Conservation (phyloP, 192 early-diverging fungal genomes). For the Gonapodya prolifera region DNA sequence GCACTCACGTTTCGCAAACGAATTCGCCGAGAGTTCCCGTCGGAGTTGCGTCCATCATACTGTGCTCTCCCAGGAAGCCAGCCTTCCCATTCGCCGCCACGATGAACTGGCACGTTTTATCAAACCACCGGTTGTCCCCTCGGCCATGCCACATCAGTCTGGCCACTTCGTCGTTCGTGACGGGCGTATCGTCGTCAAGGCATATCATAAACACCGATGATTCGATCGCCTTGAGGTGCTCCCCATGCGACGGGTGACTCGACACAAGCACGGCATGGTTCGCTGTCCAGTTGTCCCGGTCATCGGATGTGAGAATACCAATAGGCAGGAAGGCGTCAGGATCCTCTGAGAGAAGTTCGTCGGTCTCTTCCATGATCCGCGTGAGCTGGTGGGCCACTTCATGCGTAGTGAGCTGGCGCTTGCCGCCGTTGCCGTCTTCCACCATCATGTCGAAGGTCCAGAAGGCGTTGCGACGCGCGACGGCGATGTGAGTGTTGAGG, state of each 20-base stretch:
- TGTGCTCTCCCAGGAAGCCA: constrained; percentile 81
- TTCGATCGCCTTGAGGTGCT: constrained; percentile 70
- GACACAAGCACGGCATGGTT: constrained; percentile 51
- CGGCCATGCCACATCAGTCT: constrained; percentile 92
- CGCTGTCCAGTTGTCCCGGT: constrained; percentile 87
- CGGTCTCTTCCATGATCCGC: constrained; percentile 14
- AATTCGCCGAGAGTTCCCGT: constrained; percentile 14
- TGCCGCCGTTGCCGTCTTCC: constrained; percentile 8
- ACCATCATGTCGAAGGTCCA: constrained; percentile 68
- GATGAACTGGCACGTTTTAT: constrained; percentile 93
- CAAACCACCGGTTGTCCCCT: constrained; percentile 94
- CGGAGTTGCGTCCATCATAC: constrained; percentile 85
- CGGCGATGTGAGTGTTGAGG: constrained; percentile 69
- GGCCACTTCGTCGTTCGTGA: constrained; percentile 70
- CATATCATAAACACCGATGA: constrained; percentile 76
- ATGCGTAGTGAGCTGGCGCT: not conserved
- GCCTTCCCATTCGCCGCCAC: constrained; percentile 96
- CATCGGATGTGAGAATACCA: constrained; percentile 81
- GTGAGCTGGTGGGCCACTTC: constrained; percentile 59
- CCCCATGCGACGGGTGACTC: constrained; percentile 54
- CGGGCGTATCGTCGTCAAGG: constrained; percentile 75
- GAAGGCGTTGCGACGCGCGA: constrained; percentile 87
- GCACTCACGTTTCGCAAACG: not conserved
- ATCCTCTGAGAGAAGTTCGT: constrained; percentile 53
- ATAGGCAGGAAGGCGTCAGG: constrained; percentile 52